Percentiles rank a stretch among this genome's conserved stretches.
These are phyloP conservation scores for Colletotrichum godetiae DNA, from an alignment of 2,329 filamentous ascomycete species.

Conservation along the genomic window DNA sequence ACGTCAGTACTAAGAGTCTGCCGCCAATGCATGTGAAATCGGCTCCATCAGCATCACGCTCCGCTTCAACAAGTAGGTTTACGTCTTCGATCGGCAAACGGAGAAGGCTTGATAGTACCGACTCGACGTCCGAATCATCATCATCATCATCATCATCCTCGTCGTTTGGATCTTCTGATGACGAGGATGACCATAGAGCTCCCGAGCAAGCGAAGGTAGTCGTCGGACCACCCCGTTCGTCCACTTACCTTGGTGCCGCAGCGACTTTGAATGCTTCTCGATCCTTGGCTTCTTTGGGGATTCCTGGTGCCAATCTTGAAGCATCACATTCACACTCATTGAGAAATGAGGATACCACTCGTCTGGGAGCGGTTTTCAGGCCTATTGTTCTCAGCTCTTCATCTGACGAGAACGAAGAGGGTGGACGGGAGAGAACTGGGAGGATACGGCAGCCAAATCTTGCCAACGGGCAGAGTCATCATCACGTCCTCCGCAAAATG, in stretches of 20 bases:
- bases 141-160: not conserved
- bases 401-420: not conserved
- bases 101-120: not conserved
- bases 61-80: not conserved
- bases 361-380: not conserved
- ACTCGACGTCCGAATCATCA: not conserved
- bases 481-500: not conserved
- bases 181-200: not conserved
- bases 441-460: not conserved
- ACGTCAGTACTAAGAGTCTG: not conserved
- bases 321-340: not conserved
- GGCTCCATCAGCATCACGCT: conserved; percentile 1
- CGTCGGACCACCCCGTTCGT: not conserved
- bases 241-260: not conserved
- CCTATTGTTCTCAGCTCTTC: conserved; percentile 9
- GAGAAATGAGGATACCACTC: not conserved
- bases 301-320: not conserved
- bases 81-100: not conserved
- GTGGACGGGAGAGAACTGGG: not conserved
- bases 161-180: not conserved
- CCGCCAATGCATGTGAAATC: conserved; percentile 12
- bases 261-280: not conserved
- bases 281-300: not conserved
- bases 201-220: not conserved
- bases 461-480: not conserved